Evolutionary conservation across 192 early-diverging fungal species (phyloP).

Genomic region (Entomortierella chlamydospora): DNA sequence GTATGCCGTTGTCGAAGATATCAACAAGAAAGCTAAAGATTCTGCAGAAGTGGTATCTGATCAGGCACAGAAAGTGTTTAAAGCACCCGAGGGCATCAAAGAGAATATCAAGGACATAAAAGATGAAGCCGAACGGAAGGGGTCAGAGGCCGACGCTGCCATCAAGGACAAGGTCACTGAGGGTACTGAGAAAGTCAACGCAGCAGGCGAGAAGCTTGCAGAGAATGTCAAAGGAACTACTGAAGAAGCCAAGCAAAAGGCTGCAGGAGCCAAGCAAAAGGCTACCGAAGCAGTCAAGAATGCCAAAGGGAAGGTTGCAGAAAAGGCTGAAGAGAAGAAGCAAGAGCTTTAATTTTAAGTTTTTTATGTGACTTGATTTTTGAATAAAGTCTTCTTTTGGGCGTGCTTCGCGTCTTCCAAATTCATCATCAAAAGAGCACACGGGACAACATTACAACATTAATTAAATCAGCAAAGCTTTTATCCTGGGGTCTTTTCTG

Average conservation of each 20-base stretch:
- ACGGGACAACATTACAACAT: background rate
- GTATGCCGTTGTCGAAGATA: conserved; percentile 11
- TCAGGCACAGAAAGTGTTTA: conserved; percentile 25
- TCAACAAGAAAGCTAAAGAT: conserved; percentile 13
- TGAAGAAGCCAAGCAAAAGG: conserved; percentile 8
- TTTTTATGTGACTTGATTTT: too few species aligned
- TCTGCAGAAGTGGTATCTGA: conserved; percentile 10
- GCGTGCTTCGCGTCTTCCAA: background rate
- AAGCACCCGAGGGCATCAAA: conserved; percentile 5
- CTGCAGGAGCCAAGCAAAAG: conserved; percentile 13
- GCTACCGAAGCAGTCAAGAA: conserved; percentile 17
- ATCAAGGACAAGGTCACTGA: conserved; percentile 25
- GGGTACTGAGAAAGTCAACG: conserved; percentile 21
- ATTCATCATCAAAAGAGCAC: background rate
- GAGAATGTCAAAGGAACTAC: conserved; percentile 5
- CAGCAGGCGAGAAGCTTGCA: conserved; percentile 16
- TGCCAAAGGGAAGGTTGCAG: conserved; percentile 3
- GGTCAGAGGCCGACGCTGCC: background rate
- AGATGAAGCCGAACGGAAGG: conserved; percentile 4
- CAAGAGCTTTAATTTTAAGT: conserved; percentile 25
- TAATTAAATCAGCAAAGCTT: too few species aligned
- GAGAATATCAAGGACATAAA: background rate
- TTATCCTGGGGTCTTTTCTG: background rate
- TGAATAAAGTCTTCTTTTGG: too few species aligned
- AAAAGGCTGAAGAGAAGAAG: conserved; percentile 28